A percentile compares a stretch with the other conserved stretches of the same genome.
These are phyloP conservation scores for Alternaria tenuissima DNA, from an alignment of 2,329 filamentous ascomycete species.

Conservation along the genomic window DNA sequence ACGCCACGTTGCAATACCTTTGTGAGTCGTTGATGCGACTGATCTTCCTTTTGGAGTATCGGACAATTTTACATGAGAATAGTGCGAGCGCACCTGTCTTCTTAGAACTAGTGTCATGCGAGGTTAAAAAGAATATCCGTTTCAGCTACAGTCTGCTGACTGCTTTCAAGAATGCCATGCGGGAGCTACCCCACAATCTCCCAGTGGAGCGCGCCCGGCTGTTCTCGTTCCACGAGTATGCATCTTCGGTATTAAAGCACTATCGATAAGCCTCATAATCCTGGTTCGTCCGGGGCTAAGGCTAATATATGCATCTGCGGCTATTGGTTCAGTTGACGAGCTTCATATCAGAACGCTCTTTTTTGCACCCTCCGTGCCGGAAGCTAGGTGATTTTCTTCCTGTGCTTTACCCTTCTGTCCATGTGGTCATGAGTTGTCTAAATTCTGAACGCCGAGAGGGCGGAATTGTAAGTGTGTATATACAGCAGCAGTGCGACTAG, in stretches of 20 bases:
- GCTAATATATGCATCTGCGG: slow-evolving; percentile 18
- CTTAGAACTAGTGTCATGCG: neutral
- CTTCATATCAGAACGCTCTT: slow-evolving; percentile 33
- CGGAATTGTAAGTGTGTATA: slow-evolving; percentile 15
- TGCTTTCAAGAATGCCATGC: slow-evolving; percentile 9
- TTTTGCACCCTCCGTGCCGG: slow-evolving; percentile 22
- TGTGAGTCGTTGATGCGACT: neutral
- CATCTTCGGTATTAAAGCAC: slow-evolving; percentile 31
- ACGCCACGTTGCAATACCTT: neutral
- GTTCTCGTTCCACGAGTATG: slow-evolving; percentile 26
- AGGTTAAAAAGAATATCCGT: neutral
- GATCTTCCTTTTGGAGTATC: neutral
- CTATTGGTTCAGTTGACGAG: slow-evolving; percentile 25
- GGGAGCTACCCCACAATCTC: slow-evolving; percentile 23
- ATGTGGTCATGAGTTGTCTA: slow-evolving; percentile 13
- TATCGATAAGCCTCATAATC: slow-evolving; percentile 34
- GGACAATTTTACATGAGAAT: neutral
- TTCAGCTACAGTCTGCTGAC: slow-evolving; percentile 16
- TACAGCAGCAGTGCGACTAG: slow-evolving; percentile 13
- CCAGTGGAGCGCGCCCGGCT: slow-evolving; percentile 22
- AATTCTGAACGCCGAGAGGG: slow-evolving; percentile 2
- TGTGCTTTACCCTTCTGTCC: slow-evolving; percentile 14
- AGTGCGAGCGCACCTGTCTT: neutral
- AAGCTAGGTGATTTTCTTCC: slow-evolving; percentile 22
- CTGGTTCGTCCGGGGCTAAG: slow-evolving; percentile 27